These are phyloP conservation scores for Trametes cinnabarina DNA, from an alignment of 768 basidiomycete genomes.

Conservation along the genomic window DNA sequence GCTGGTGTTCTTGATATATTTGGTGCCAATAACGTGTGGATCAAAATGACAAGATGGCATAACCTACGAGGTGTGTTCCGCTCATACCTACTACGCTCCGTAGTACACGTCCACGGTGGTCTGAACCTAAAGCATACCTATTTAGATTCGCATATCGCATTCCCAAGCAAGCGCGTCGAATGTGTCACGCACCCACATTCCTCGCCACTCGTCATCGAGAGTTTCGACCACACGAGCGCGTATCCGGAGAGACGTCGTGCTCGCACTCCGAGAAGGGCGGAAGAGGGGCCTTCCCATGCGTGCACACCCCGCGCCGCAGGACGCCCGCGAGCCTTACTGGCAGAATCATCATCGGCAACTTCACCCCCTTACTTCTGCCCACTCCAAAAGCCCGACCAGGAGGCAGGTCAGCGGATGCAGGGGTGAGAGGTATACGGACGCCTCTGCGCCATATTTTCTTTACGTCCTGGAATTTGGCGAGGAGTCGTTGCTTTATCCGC, in stretches of 20 bases:
- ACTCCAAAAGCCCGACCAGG: not conserved
- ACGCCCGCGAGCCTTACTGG: not conserved
- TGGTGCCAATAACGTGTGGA: no score
- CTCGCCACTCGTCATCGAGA: no score
- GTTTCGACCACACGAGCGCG: not conserved
- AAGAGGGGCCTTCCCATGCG: not conserved
- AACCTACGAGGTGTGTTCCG: no score
- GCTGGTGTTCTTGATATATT: not conserved
- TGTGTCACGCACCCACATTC: no score
- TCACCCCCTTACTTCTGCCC: not conserved
- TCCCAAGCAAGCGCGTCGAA: no score
- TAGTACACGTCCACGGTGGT: no score
- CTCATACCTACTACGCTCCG: no score
- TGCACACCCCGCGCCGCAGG: not conserved
- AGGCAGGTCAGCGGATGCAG: not conserved
- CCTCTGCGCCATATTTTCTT: not conserved
- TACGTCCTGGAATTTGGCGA: not conserved
- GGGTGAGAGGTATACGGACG: not conserved
- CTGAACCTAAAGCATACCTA: no score
- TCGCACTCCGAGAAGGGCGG: slow-evolving; percentile 11
- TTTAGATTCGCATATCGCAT: no score
- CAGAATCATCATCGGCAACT: not conserved
- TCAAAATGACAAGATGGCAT: no score
- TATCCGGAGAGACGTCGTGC: slow-evolving; percentile 2
- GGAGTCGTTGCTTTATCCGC: not conserved